These are phyloP conservation scores for Begonia masoniana DNA, from an alignment of 306 rosid genomes.

Conservation along the genomic window DNA sequence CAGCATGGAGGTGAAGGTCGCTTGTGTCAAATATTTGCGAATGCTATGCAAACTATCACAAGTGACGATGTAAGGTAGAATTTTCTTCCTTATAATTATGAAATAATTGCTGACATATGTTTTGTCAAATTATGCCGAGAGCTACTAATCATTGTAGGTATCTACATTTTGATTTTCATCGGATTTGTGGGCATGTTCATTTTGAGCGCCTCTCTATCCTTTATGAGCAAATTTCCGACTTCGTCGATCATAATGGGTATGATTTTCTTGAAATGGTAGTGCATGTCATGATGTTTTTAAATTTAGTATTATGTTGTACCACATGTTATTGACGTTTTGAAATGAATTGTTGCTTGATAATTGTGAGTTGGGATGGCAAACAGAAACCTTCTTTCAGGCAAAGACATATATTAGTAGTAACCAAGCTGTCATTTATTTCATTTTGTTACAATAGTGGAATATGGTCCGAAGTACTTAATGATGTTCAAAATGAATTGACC, in stretches of 20 bases:
- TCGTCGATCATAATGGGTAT: constrained; percentile 80
- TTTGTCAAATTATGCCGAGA: constrained; percentile 10
- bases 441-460: too few relatives aligned
- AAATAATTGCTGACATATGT: constrained; percentile 1
- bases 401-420: too few relatives aligned
- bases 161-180: constrained; percentile 94
- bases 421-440: too few relatives aligned
- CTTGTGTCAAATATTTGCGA: constrained; percentile 55
- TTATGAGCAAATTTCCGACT: constrained; percentile 81
- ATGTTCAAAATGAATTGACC: too few relatives aligned
- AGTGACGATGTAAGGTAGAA: constrained; percentile 84
- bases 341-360: too few relatives aligned
- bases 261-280: constrained; percentile 17
- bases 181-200: constrained; percentile 85
- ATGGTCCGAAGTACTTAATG: too few relatives aligned
- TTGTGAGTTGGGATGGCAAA: too few relatives aligned
- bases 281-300: not conserved
- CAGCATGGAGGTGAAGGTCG: constrained; percentile 98
- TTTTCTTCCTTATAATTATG: constrained; percentile 19
- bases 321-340: not conserved
- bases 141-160: constrained; percentile 41
- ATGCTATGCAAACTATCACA: constrained; percentile 45
- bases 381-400: too few relatives aligned
- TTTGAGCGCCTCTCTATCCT: constrained; percentile 88
- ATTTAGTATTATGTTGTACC: not conserved